Percentiles rank a stretch among this genome's conserved stretches.
Conservation (phyloP, 176 grass and related monocot species). For the Chloris gayana region DNA sequence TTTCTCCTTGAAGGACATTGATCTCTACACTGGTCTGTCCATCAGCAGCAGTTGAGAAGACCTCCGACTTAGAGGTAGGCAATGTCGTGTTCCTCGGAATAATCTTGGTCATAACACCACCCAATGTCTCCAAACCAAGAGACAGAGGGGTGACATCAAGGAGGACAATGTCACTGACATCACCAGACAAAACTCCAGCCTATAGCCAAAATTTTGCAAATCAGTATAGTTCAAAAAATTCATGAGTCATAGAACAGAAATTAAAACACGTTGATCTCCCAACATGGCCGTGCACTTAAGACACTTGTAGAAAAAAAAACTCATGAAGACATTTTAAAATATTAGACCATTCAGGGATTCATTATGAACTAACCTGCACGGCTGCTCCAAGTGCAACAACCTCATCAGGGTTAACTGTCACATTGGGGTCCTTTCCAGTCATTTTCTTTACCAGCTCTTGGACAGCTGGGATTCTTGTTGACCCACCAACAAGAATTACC, state of each 20-base stretch:
- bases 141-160: constrained; percentile 79
- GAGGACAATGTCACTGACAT: constrained; percentile 84
- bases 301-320: neutral
- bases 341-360: neutral
- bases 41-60: constrained; percentile 79
- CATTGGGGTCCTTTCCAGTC: constrained; percentile 82
- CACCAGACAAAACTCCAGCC: constrained; percentile 78
- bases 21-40: constrained; percentile 79
- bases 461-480: constrained; percentile 78
- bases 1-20: constrained; percentile 82
- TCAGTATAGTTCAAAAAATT: neutral
- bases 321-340: neutral
- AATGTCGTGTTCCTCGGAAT: constrained; percentile 79
- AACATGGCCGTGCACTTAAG: neutral
- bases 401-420: constrained; percentile 82
- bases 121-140: constrained; percentile 79
- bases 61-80: constrained; percentile 72
- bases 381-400: constrained; percentile 86
- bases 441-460: constrained; percentile 80
- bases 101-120: constrained; percentile 89
- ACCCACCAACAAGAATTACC: constrained; percentile 83
- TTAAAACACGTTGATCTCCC: neutral
- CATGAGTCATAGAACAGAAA: neutral
- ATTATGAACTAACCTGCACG: constrained; percentile 64
- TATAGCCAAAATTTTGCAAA: constrained; percentile 20